Conservation (phyloP, 106 monocot genomes). For the Dioscorea alata region DNA sequence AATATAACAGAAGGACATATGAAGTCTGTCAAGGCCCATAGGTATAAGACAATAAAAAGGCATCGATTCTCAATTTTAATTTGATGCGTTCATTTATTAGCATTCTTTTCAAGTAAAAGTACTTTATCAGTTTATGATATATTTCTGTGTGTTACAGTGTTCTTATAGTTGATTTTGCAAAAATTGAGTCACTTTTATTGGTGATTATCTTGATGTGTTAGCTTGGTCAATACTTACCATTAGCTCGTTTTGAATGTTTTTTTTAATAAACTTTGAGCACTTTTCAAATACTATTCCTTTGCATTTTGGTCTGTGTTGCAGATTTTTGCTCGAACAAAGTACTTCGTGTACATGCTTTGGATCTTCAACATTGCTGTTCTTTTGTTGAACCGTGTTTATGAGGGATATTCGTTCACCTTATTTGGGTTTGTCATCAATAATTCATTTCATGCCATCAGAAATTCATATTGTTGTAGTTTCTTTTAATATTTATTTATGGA, state of each 20-base stretch:
- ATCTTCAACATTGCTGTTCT: conserved; percentile 74
- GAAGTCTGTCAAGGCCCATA: too few relatives aligned
- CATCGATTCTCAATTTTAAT: too few relatives aligned
- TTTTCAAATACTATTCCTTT: background rate
- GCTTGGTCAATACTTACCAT: background rate
- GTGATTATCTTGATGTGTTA: too few relatives aligned
- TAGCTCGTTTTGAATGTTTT: background rate
- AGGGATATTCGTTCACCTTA: conserved; percentile 83
- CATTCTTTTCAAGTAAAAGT: background rate
- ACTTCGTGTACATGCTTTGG: conserved; percentile 61
- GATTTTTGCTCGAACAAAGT: conserved; percentile 57
- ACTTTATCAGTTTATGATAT: too few relatives aligned
- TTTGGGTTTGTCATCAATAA: conserved; percentile 63
- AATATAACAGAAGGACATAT: too few relatives aligned
- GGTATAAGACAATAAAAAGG: too few relatives aligned
- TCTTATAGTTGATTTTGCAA: too few relatives aligned
- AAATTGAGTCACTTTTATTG: too few relatives aligned
- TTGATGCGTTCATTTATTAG: background rate
- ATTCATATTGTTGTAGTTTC: background rate
- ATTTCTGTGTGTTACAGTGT: too few relatives aligned
- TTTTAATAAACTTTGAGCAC: background rate
- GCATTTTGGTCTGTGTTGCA: conserved; percentile 30
- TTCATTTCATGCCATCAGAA: background rate
- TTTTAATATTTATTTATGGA: too few relatives aligned
- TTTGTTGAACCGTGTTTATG: conserved; percentile 75